Conservation (phyloP, 2,329 filamentous ascomycete species). For the Juglanconis sp. region DNA sequence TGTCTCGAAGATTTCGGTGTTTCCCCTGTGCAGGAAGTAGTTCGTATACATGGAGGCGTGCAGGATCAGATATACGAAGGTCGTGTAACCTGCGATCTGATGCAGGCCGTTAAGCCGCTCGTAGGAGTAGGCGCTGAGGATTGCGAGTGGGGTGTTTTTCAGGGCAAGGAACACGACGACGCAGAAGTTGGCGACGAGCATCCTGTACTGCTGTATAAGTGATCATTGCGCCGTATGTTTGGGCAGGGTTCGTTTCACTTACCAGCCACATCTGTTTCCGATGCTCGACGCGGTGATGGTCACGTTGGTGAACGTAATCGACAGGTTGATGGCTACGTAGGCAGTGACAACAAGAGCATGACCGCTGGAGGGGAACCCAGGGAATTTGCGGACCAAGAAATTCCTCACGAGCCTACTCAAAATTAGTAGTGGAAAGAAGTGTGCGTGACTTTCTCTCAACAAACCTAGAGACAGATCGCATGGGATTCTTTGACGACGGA, state of each 20-base stretch:
- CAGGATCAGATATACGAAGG: conserved; percentile 42
- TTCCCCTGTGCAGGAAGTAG: conserved; percentile 33
- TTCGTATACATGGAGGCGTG: conserved; percentile 44
- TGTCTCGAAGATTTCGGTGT: conserved; percentile 31
- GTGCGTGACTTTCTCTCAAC: background rate
- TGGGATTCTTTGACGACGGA: background rate
- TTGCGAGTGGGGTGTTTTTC: conserved; percentile 56
- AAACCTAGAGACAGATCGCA: conserved; percentile 7
- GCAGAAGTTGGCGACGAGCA: conserved; percentile 40
- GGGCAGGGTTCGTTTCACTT: conserved; percentile 8
- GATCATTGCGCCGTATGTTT: background rate
- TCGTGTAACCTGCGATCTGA: conserved; percentile 48
- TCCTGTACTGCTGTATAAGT: conserved; percentile 20
- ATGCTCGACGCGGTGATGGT: conserved; percentile 19
- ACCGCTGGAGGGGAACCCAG: conserved; percentile 31
- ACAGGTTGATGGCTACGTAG: conserved; percentile 30
- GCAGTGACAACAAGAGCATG: conserved; percentile 29
- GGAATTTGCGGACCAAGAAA: conserved; percentile 28
- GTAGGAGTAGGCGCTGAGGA: conserved; percentile 53
- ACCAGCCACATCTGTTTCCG: conserved; percentile 32
- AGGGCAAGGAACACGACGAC: conserved; percentile 53
- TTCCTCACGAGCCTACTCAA: conserved; percentile 25
- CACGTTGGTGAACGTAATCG: conserved; percentile 28
- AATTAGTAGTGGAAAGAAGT: background rate
- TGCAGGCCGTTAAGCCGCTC: conserved; percentile 58